phyloP scores from a whole-genome alignment of 331 rosid species.

The Acacia pycnantha region DNA sequence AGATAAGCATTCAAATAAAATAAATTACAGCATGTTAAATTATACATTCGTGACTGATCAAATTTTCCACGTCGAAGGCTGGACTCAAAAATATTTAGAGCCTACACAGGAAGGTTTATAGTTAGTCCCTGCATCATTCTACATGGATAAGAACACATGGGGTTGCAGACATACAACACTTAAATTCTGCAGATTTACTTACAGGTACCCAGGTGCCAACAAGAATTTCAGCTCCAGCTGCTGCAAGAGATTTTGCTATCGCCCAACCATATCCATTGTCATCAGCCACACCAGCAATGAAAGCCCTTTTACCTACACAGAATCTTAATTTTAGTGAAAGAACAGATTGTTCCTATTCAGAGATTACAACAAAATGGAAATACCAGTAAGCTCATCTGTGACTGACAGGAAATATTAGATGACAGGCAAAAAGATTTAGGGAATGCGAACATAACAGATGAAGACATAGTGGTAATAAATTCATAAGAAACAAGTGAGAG shows the following conservation, averaged over 20 bases:
- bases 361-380: not conserved
- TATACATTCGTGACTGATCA: slow-evolving; percentile 81
- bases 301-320: slow-evolving; percentile 84
- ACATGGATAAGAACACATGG: not conserved
- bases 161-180: not conserved
- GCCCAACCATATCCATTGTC: slow-evolving; percentile 99
- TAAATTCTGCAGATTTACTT: slow-evolving; percentile 35
- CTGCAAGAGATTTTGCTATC: slow-evolving; percentile 95
- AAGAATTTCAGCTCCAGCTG: slow-evolving; percentile 95
- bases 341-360: not conserved
- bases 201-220: slow-evolving; percentile 99
- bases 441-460: not conserved
- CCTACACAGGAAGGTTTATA: slow-evolving; percentile 45
- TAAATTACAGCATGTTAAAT: not conserved
- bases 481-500: not conserved
- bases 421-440: not conserved
- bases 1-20: slow-evolving; percentile 9
- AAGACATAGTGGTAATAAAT: not conserved
- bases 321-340: slow-evolving; percentile 14
- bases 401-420: not conserved
- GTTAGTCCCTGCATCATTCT: slow-evolving; percentile 28
- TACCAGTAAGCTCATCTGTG: not conserved
- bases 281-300: slow-evolving; percentile 95
- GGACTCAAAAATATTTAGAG: slow-evolving; percentile 92
- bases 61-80: slow-evolving; percentile 93